phyloP scores from a whole-genome alignment of 257 asterid genomes.

The Cynanchum wilfordii region DNA sequence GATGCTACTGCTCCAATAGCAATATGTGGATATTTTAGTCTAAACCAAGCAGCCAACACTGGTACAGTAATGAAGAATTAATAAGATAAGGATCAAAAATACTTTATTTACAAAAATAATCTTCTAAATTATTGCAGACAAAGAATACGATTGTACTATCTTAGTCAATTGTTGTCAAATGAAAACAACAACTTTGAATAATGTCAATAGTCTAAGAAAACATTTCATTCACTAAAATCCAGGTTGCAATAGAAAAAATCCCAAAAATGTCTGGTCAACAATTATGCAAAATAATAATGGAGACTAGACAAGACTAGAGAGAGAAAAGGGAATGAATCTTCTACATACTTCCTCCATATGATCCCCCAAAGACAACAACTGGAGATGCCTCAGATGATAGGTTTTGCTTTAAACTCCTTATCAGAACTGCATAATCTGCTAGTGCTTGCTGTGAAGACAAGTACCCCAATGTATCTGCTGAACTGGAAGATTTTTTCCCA shows the following conservation, averaged over 20 bases:
- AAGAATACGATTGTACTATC: neutral
- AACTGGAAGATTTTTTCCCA: slow-evolving; percentile 43
- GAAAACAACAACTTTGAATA: neutral
- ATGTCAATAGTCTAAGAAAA: neutral
- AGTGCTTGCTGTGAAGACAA: slow-evolving; percentile 70
- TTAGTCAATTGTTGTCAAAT: neutral
- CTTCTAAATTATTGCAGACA: neutral
- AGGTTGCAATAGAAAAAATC: slow-evolving; percentile 4
- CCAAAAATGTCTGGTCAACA: slow-evolving; percentile 10
- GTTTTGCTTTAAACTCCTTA: slow-evolving; percentile 58
- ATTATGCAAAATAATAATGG: slow-evolving; percentile 7
- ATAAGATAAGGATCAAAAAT: neutral
- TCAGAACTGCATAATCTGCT: slow-evolving; percentile 68
- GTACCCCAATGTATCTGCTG: slow-evolving; percentile 64
- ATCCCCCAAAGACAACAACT: slow-evolving; percentile 79
- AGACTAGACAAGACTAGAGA: neutral
- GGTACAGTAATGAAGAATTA: slow-evolving; percentile 3
- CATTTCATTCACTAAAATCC: slow-evolving; percentile 5
- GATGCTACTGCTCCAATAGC: slow-evolving; percentile 87
- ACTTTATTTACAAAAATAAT: neutral
- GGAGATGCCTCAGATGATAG: slow-evolving; percentile 76
- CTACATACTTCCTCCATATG: slow-evolving; percentile 79
- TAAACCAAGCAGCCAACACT: slow-evolving; percentile 91
- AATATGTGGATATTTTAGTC: slow-evolving; percentile 68
- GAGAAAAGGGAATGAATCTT: neutral